These are phyloP conservation scores for Plasmodium knowlesi DNA, from an alignment of 169 alveolate genomes.

Conservation along the genomic window DNA sequence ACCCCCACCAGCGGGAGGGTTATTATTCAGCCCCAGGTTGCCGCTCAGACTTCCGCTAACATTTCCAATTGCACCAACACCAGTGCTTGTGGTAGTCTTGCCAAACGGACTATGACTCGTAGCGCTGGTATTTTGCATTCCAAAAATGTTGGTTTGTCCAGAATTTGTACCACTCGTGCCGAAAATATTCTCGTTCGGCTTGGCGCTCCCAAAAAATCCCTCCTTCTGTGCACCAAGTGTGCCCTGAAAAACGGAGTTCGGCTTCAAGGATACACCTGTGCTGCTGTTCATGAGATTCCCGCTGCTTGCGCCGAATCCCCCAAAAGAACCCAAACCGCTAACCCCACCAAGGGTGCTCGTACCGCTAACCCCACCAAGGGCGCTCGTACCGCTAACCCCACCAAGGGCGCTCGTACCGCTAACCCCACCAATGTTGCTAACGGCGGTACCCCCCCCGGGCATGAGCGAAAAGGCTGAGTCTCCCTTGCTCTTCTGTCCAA, in stretches of 20 bases:
- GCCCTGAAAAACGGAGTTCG: constrained; percentile 18
- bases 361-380: not conserved
- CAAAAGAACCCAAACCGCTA: not conserved
- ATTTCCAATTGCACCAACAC: not conserved
- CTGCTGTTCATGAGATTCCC: constrained; percentile 11
- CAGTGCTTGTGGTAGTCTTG: not conserved
- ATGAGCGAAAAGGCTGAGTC: not conserved
- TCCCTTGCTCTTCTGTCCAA: constrained; percentile 12
- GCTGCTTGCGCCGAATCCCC: not conserved
- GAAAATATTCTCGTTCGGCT: constrained; percentile 17
- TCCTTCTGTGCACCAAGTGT: constrained; percentile 9
- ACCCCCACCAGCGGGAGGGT: not conserved
- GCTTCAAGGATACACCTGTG: not conserved
- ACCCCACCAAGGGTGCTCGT: not conserved
- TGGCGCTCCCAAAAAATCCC: constrained; percentile 19
- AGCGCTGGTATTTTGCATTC: not conserved
- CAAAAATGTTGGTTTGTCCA: constrained; percentile 24
- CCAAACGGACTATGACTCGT: constrained; percentile 11
- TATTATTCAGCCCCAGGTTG: not conserved
- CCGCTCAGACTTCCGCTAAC: not conserved
- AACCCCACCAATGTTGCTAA: not conserved
- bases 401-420: not conserved
- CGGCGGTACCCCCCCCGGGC: not conserved
- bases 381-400: not conserved
- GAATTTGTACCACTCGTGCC: not conserved